Conservation (phyloP, 257 asterid genomes). For the Lantana camara region DNA sequence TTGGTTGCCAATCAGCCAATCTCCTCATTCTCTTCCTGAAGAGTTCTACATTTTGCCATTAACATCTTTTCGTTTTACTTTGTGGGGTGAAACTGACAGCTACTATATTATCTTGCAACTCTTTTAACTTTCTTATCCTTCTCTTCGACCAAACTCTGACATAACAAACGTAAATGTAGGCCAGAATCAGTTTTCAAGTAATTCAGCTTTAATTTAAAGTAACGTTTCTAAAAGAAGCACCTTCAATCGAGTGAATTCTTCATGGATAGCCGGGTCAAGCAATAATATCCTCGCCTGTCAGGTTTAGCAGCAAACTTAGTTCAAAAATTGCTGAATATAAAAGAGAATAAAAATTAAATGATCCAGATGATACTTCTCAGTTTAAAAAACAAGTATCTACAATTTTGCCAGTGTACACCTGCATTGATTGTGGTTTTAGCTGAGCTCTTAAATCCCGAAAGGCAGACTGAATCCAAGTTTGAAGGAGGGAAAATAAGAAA, state of each 20-base stretch:
- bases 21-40: constrained; percentile 97
- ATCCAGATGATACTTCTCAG: constrained; percentile 6
- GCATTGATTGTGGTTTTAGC: constrained; percentile 98
- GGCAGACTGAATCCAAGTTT: constrained; percentile 66
- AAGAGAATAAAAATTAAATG: neutral
- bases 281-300: constrained; percentile 84
- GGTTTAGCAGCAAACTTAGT: constrained; percentile 13
- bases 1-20: constrained; percentile 94
- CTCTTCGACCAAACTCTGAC: constrained; percentile 95
- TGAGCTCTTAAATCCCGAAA: constrained; percentile 94
- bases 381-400: neutral
- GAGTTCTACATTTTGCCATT: constrained; percentile 94
- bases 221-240: constrained; percentile 38
- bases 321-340: neutral
- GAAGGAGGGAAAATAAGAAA: constrained; percentile 24
- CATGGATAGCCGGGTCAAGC: constrained; percentile 97
- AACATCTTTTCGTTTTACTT: constrained; percentile 95
- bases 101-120: constrained; percentile 87
- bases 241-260: constrained; percentile 92
- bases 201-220: constrained; percentile 6
- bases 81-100: constrained; percentile 94
- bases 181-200: constrained; percentile 14
- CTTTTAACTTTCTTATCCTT: constrained; percentile 91
- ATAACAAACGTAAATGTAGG: constrained; percentile 22
- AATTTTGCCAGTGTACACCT: constrained; percentile 48